phyloP scores from a whole-genome alignment of 2,329 filamentous ascomycete genomes.

The Grosmannia penicillata region DNA sequence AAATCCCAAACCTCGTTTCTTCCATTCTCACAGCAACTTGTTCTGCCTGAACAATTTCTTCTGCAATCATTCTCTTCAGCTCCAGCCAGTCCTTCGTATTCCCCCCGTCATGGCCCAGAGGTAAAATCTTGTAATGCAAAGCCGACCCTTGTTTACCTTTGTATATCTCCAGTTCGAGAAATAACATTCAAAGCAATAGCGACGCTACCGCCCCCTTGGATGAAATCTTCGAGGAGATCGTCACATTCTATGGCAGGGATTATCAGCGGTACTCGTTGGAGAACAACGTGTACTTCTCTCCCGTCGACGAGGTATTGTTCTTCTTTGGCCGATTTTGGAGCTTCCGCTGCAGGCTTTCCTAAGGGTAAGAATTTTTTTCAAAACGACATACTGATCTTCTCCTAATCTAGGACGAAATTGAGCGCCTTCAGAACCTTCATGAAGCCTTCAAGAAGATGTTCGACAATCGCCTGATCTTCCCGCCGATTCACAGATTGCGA shows the following conservation, averaged over 20 bases:
- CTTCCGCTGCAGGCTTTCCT: neutral
- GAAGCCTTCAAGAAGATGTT: constrained; percentile 48
- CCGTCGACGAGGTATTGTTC: constrained; percentile 52
- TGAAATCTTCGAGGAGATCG: constrained; percentile 40
- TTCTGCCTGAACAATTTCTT: too few species aligned
- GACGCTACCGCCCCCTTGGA: constrained; percentile 38
- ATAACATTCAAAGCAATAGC: constrained; percentile 22
- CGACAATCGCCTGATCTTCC: constrained; percentile 53
- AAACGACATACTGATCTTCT: constrained; percentile 4
- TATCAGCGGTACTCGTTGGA: constrained; percentile 55
- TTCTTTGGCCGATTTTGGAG: neutral
- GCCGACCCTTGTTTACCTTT: neutral
- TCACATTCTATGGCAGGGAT: constrained; percentile 45
- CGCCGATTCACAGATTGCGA: constrained; percentile 41
- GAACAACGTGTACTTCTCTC: constrained; percentile 50
- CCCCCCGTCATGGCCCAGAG: constrained; percentile 6
- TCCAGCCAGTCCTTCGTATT: neutral
- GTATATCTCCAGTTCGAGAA: neutral
- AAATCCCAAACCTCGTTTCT: neutral
- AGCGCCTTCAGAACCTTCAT: constrained; percentile 50
- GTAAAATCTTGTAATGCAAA: constrained; percentile 1
- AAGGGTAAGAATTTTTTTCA: neutral
- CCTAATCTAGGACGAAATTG: constrained; percentile 44
- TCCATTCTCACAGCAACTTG: neutral
- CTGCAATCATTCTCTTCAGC: neutral